Percentiles rank a stretch among this genome's conserved stretches.
These are phyloP conservation scores for Boletus vinaceobasis DNA, from an alignment of 768 basidiomycete species.

Conservation along the genomic window DNA sequence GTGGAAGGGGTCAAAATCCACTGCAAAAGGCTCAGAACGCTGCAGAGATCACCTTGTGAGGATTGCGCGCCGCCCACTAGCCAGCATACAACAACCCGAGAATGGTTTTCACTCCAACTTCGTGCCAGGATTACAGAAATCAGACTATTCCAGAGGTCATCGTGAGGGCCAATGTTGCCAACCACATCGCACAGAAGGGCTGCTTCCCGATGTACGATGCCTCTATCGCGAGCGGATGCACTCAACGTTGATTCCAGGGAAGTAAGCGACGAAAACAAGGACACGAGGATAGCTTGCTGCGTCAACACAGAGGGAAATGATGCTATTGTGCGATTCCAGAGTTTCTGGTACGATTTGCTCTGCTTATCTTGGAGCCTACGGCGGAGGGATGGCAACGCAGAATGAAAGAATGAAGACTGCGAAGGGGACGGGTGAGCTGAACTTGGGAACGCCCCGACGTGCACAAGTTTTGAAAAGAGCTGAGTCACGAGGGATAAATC, in stretches of 20 bases:
- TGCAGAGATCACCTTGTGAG: constrained; percentile 29
- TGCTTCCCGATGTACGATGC: constrained; percentile 52
- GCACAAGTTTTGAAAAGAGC: constrained; percentile 64
- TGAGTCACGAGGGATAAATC: constrained; percentile 42
- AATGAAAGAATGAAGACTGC: constrained; percentile 68
- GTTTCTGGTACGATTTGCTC: constrained; percentile 38
- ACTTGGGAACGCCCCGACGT: constrained; percentile 62
- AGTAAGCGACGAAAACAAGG: constrained; percentile 52
- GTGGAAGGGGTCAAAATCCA: constrained; percentile 7
- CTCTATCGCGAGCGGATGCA: constrained; percentile 33
- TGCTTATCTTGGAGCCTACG: constrained; percentile 29
- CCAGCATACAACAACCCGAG: constrained; percentile 72
- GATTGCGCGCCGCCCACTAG: constrained; percentile 43
- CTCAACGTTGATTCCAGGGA: constrained; percentile 31
- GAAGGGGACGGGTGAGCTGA: constrained; percentile 48
- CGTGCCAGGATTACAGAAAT: constrained; percentile 49
- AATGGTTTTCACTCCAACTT: constrained; percentile 57
- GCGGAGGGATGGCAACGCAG: constrained; percentile 49
- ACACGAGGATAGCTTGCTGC: constrained; percentile 56
- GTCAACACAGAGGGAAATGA: constrained; percentile 49
- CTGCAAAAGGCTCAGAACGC: neutral
- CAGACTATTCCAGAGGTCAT: constrained; percentile 50
- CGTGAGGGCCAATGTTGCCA: constrained; percentile 43
- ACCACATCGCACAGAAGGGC: constrained; percentile 49
- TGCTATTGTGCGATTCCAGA: constrained; percentile 48